phyloP scores from a whole-genome alignment of 257 asterid genomes.

The Voacanga thouarsii region DNA sequence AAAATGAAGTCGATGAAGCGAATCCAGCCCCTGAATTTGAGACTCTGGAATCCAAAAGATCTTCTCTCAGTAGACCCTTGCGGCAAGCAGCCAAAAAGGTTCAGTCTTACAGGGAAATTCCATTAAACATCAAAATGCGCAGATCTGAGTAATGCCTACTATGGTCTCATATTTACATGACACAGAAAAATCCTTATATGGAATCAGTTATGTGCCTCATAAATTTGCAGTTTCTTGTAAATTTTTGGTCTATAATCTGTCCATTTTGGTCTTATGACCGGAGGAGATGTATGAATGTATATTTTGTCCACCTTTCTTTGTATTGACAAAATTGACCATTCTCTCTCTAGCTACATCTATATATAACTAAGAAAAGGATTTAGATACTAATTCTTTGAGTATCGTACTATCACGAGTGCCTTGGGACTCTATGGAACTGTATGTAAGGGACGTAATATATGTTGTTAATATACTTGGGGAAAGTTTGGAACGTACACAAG shows the following conservation, averaged over 20 bases:
- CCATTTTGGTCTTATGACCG: too few species aligned
- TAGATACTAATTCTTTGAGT: background rate
- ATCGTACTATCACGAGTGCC: too few species aligned
- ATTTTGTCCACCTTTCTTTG: background rate
- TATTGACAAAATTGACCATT: background rate
- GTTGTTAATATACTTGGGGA: background rate
- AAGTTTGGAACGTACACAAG: background rate
- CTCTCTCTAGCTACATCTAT: background rate
- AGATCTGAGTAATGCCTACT: slow-evolving; percentile 34
- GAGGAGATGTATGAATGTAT: background rate
- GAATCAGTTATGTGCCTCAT: background rate
- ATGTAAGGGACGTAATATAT: background rate
- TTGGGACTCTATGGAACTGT: too few species aligned
- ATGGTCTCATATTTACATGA: background rate
- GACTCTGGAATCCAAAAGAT: slow-evolving; percentile 33
- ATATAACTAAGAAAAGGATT: background rate
- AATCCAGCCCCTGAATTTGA: slow-evolving; percentile 17
- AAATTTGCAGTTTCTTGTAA: background rate
- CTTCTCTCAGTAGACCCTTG: slow-evolving; percentile 56
- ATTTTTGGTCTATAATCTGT: background rate
- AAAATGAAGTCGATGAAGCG: slow-evolving; percentile 20
- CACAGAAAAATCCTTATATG: background rate
- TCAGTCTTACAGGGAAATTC: slow-evolving; percentile 66
- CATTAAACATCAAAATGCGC: slow-evolving; percentile 62
- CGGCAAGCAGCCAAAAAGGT: slow-evolving; percentile 66